Evolutionary conservation across 768 basidiomycete species (phyloP), one percentile per base, ranked within the genome.

Genomic region (Lanmaoa rubissima): DNA sequence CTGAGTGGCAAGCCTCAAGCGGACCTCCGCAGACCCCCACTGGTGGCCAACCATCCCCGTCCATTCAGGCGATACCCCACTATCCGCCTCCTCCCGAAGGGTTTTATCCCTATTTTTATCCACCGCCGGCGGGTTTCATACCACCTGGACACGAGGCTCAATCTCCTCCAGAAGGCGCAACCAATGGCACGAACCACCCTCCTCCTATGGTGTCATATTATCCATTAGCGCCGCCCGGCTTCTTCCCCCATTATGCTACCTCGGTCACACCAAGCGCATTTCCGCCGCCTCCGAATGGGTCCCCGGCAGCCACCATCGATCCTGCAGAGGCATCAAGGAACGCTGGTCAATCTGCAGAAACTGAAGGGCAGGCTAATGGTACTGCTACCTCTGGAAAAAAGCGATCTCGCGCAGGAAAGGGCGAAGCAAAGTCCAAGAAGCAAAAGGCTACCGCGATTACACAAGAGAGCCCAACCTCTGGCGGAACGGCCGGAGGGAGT

Each of bases 61-160:
- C 70, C 3, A 62, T 72, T 36, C 70, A 59, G 14, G 47, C 68
- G 41, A 55, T 72, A 49, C 46, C 65, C 5, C 58, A 67, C 50
- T 76, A 74, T 47, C 63, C 75, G 1, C 69, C 74, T 0, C 65
- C 73, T 1, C 77, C 78, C 0, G 77, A 78, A 44, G 75, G 75
- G 7, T 79, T 77, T 53, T 78, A 74, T 60, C 74, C 76, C n/a
- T 76, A 74, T 53, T 75, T 70, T 49, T 77, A 76, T 55, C 76
- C 78, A 3, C 65, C 69, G 3, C 76, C 74, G 1, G 73, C 74
- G n/a, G 75, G 75, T 3, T 78, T 78, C 61, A 65, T 76, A 24
- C 69, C 73, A 0, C 68, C 74, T 6, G 65, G 73, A 0, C 74
- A 74, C 31, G 77, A 79, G 17, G 75, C 69, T 3, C 74, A 71